Percentiles rank a stretch among this genome's conserved stretches.
These are phyloP conservation scores for Drechslerella coelobrocha DNA, from an alignment of 2,329 filamentous ascomycete species.

Conservation along the genomic window DNA sequence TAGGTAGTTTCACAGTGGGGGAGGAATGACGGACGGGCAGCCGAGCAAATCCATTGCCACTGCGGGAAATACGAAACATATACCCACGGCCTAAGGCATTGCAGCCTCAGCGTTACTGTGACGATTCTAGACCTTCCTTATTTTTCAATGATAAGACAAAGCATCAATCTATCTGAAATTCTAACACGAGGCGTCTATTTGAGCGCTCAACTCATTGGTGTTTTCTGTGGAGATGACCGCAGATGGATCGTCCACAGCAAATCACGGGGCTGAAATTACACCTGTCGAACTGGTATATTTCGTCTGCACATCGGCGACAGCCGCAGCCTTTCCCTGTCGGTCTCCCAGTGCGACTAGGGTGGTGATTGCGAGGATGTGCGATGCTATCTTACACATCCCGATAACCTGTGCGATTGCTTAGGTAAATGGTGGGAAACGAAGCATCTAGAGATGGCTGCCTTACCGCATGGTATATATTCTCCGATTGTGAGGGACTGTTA, in stretches of 20 bases:
- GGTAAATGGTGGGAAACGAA: constrained; percentile 35
- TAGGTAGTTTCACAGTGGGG: constrained; percentile 25
- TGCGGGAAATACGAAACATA: constrained; percentile 39
- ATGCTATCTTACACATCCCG: constrained; percentile 34
- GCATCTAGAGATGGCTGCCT: constrained; percentile 41
- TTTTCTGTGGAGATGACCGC: constrained; percentile 17
- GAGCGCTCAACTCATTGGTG: constrained; percentile 12
- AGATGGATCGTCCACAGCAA: constrained; percentile 24
- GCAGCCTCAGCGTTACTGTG: constrained; percentile 10
- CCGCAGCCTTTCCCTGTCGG: constrained; percentile 32
- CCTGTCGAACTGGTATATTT: constrained; percentile 49
- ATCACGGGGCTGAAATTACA: constrained; percentile 37
- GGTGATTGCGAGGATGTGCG: constrained; percentile 23
- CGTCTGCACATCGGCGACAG: constrained; percentile 37
- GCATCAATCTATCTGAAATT: constrained; percentile 42
- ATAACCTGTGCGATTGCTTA: constrained; percentile 41
- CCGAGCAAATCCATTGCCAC: constrained; percentile 25
- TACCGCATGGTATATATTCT: constrained; percentile 32
- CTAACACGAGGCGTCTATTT: constrained; percentile 15
- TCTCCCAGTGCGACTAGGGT: constrained; percentile 10
- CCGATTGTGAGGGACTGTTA: constrained; percentile 19
- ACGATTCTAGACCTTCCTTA: constrained; percentile 40
- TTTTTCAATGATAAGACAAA: constrained; percentile 39
- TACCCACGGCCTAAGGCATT: constrained; percentile 6
- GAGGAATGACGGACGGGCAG: constrained; percentile 23